Base-by-base conservation (phyloP, 352 stramenopile genomes). In the Pythium scleroteichum region DNA sequence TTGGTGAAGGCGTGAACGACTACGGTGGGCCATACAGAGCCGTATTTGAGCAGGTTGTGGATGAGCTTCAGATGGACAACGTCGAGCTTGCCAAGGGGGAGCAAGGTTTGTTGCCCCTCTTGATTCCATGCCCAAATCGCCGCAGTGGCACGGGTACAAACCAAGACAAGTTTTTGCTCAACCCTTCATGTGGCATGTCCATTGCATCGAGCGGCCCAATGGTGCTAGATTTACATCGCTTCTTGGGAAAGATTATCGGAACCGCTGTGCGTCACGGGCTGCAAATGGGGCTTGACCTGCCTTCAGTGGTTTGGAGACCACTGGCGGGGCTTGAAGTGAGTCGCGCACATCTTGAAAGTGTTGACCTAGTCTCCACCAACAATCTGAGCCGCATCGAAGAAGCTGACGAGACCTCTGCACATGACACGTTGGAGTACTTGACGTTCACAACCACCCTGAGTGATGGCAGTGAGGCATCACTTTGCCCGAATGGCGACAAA, bases 1-100 rank as follows among this genome's bases (percentile, higher is more conserved):
- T 99, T 42, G 96, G 96, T 53, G 97, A 99, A 73, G 97, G 97
- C 45, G 97, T 99, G 24, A 98, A 99, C 71, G 97, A 99, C 76
- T 98, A 99, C 58, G 98, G 97, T 54, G 97, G 97, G 4, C 97
- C 97, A 16, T 99, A 99, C 76, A 82, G 97, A 40, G 96, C 98
- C 22, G 90, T 98, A 3, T 99, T 99, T 69, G 96, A 98, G 64
- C 95, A 99, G 71, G 88, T 98, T 44, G 85, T 98, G 9, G 82
- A 97, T 42, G 97, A 99, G 72, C 69, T 99, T 26, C 87, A 97
- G 64, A 91, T 93, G 84, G 86, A 95, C 58, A 93, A 94, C 29
- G 79, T 95, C 8, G 87, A 95, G 51, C 48, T 95, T 14, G 75
- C 83, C 12, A 94, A 94, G 72, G 85, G 85, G 3, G 87, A 96